Evolutionary conservation across 2,329 filamentous ascomycete species (phyloP).

Genomic region (Aspergillus luchuensis): DNA sequence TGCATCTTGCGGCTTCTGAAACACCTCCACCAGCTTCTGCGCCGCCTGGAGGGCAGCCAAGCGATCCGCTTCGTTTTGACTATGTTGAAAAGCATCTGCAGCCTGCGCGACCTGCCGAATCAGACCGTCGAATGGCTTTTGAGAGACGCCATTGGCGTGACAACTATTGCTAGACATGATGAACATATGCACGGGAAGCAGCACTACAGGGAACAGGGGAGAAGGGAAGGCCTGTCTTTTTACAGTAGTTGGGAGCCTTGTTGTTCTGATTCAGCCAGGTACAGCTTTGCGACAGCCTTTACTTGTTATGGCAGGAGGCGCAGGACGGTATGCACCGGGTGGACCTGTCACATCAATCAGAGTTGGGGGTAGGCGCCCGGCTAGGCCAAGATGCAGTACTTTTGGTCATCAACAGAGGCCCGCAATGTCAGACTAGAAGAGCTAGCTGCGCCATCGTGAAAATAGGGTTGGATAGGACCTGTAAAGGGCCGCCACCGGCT

Average conservation of each 20-base stretch:
- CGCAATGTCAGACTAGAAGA: too few species aligned
- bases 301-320: neutral
- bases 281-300: neutral
- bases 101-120: slow-evolving; percentile 2
- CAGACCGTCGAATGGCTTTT: neutral
- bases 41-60: slow-evolving; percentile 13
- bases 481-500: neutral
- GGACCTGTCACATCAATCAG: neutral
- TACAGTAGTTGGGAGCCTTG: neutral
- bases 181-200: neutral
- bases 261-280: too few species aligned
- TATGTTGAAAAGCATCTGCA: neutral
- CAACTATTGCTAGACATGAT: neutral
- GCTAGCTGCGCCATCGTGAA: neutral
- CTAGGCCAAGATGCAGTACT: neutral
- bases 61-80: slow-evolving; percentile 6
- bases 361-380: neutral
- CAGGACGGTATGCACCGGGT: neutral
- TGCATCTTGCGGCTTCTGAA: slow-evolving; percentile 14
- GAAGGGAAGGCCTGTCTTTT: neutral
- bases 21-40: slow-evolving; percentile 6
- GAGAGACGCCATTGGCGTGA: neutral
- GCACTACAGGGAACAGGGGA: neutral
- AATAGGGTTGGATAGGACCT: neutral
- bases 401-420: neutral